Base-by-base conservation (phyloP, 148 eudicot species). In the Dysphania ambrosioides region DNA sequence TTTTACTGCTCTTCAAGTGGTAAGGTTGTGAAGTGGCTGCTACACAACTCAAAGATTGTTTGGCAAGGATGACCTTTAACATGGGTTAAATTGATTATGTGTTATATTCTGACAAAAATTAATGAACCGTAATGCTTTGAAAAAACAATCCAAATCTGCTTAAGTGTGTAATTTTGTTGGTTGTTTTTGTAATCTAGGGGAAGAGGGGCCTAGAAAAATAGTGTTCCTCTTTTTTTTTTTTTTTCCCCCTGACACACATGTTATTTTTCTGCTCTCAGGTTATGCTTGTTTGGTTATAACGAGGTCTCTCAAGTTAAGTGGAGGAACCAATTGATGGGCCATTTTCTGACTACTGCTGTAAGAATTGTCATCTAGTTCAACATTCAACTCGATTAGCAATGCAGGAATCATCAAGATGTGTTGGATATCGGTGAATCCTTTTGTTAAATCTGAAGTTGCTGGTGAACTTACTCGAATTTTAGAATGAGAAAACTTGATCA, bases 221-320 rank as follows among this genome's bases (percentile, higher is more conserved):
- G 8, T 4, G 7, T 4, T 36, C 8, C 8, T 36, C 7, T 36
- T 36, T 36, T 36, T 36, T 4, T 36, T 8, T 36, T 36, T 36
- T 36, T 8, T 36, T 5, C 5, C 5, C 8, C 3, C 40, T 8
- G 11, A 41, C 44, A 41, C 53, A 27, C 31, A 47, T 64, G 35
- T 30, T 63, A 23, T 30, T 19, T 51, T 51, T 36, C 47, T 32
- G 49, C 27, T 74, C 16, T 21, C 71, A 65, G 70, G 63, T 74
- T 66, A 27, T 35, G 9, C 51, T 72, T 12, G n/a, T n/a, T n/a
- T 51, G 77, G 70, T 74, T 12, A 74, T 47, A 44, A 30, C 29
- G 49, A n/a, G 30, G 23, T 26, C 64, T 21, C 29, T 38, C 35
- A 11, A 15, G 15, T 24, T 59, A 51, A 13, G 13, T 15, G 15